Base-by-base conservation (phyloP, 139 green algal species). In the Chlamydomonas eustigma region DNA sequence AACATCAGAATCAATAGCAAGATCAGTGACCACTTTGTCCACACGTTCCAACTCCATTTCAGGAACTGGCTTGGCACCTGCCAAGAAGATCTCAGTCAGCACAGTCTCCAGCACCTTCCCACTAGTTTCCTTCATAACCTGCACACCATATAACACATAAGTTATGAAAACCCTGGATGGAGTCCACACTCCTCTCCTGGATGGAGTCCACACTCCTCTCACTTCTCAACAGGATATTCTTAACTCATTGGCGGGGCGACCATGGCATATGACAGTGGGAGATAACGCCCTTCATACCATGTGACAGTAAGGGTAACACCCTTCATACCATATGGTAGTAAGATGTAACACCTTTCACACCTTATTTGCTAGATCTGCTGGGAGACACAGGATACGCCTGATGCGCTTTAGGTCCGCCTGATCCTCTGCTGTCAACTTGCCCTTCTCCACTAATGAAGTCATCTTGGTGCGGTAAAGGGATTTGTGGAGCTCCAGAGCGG, bases 381-480 rank as follows among this genome's bases (percentile, higher is more conserved):
- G 87, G 30, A 98, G 82, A 86, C 94, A 98, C 78, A 98, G 87
- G 72, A 97, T 86, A 71, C 89, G 83, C 30, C 90, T 87, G 63
- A 96, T 82, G 25, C 88, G 80, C 69, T 84, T 69, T 74, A 98
- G 84, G 36, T 91, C 88, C 37, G 76, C 73, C 66, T 85, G 84
- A 76, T 98, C 93, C 18, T 85, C 89, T 2, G 94, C 88, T 35
- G 79, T 88, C 28, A 97, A 84, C 22, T 78, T 74, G 39, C 71
- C 58, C 58, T 67, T 84, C 38, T 94, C 87, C 65, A 96, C 74
- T 37, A 92, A 76, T 1, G 71, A 32, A 66, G 35, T 22, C 37
- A 80, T 66, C 67, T 80, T 80, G 35, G n/a, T 63, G 32, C 84
- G 76, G 88, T 97, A 98, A 51, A 95, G 76, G 50, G 80, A 64